Conservation (phyloP, 192 early-diverging fungal species). For the Umbelopsis vinacea region DNA sequence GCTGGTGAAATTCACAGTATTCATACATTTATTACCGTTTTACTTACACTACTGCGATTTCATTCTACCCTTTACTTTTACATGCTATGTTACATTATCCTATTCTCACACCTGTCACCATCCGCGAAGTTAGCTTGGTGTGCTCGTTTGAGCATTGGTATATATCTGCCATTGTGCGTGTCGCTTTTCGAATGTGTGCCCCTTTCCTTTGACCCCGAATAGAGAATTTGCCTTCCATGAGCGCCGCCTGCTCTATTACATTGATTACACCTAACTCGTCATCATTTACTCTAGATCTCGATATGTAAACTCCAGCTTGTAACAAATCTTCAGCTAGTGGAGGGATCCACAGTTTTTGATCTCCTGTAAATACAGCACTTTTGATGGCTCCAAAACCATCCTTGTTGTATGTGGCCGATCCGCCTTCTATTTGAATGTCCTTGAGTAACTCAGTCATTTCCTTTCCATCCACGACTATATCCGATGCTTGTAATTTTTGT, state of each 20-base stretch:
- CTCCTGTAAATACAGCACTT: neutral
- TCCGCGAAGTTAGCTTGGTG: too few relatives aligned
- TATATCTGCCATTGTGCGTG: too few relatives aligned
- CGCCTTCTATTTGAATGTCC: neutral
- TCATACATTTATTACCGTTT: too few relatives aligned
- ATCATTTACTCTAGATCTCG: neutral
- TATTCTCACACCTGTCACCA: too few relatives aligned
- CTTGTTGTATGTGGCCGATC: neutral
- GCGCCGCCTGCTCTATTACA: neutral
- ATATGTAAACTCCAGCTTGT: neutral
- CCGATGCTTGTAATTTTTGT: too few relatives aligned
- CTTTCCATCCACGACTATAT: neutral
- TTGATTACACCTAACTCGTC: neutral
- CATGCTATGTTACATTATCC: too few relatives aligned
- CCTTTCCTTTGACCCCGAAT: too few relatives aligned
- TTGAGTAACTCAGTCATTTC: neutral
- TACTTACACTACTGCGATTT: too few relatives aligned
- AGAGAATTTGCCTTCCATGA: neutral
- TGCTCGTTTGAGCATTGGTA: too few relatives aligned
- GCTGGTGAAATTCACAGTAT: too few relatives aligned
- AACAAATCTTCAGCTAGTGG: neutral
- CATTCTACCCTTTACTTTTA: too few relatives aligned
- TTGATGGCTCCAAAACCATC: neutral
- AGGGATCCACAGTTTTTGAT: neutral
- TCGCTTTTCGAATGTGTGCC: too few relatives aligned